Base-by-base conservation (phyloP, 2,329 filamentous ascomycete genomes). In the Bipolaris gigantea region DNA sequence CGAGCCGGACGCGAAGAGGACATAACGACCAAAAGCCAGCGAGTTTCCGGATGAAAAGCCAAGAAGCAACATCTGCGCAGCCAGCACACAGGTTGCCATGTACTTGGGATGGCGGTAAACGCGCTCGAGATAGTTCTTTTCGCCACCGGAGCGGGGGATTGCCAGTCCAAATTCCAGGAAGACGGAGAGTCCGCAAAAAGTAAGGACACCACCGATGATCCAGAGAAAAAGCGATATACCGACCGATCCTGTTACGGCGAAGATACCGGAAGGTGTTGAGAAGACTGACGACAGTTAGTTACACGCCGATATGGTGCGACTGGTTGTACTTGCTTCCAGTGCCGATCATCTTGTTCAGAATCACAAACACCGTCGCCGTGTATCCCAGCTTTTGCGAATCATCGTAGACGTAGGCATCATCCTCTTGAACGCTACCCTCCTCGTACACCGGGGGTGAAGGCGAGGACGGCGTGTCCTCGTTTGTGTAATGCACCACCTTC, bases 81-180 rank as follows among this genome's bases (percentile, higher is more conserved):
- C 83, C 32, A 87, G 76, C 2, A 87, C 78, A 56, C 82, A 84
- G 0, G 83, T 85, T 0, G 83, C 80, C 1, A 87, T 70, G 67
- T 85, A 85, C 52, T 79, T 80, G 0, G 85, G 85, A 19, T 76
- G 79, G 2, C 78, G 78, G 71, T 85, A 87, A 15, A 84, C 81
- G n/a, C 81, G 77, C 63, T 87, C 85, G 13, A 87, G 81, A 64
- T 87, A 87, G 67, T 86, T 85, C 76, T 87, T 87, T 59, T 87
- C 84, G 18, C 85, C 85, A 13, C 85, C 85, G 13, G 82, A 85
- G 33, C 81, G 77, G 2, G 85, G 85, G 33, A 86, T 85, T 4
- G 82, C 83, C 4, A 84, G 77, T 21, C 84, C 85, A 60, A 86
- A 86, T 63, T 87, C 85, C 44, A 87, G 79, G 66, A 83, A 87